Conservation (phyloP, 192 early-diverging fungal species). For the Entomortierella parvispora region DNA sequence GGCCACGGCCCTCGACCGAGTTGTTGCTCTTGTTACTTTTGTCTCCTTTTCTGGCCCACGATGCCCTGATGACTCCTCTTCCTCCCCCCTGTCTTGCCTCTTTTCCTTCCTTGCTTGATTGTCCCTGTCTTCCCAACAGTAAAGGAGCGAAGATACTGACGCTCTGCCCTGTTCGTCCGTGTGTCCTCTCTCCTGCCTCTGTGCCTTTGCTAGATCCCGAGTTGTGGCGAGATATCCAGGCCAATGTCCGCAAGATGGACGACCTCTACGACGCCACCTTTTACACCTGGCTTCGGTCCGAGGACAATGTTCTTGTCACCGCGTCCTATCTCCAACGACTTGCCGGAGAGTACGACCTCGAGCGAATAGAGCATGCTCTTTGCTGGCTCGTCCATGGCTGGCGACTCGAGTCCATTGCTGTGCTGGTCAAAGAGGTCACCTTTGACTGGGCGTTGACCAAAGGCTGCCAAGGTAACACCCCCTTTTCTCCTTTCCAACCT, state of each 20-base stretch:
- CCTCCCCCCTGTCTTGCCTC: background rate
- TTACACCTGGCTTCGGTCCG: slow-evolving; percentile 78
- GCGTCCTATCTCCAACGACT: slow-evolving; percentile 78
- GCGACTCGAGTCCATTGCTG: slow-evolving; percentile 75
- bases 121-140: background rate
- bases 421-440: slow-evolving; percentile 75
- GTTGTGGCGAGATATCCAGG: slow-evolving; percentile 76
- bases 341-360: slow-evolving; percentile 77
- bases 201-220: slow-evolving; percentile 27
- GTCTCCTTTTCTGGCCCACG: background rate
- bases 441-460: slow-evolving; percentile 69
- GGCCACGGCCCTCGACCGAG: background rate
- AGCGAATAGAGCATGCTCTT: slow-evolving; percentile 78
- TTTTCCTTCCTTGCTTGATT: background rate
- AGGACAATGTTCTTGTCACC: slow-evolving; percentile 79
- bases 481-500: background rate
- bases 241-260: slow-evolving; percentile 80
- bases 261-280: slow-evolving; percentile 80
- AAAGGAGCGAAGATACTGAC: background rate
- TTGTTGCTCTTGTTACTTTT: background rate
- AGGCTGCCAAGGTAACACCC: slow-evolving; percentile 54
- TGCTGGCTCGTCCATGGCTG: slow-evolving; percentile 80
- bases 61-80: background rate
- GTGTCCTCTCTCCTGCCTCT: background rate
- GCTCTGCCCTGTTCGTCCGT: background rate